Base-by-base conservation (phyloP, 345 rosid genomes). In the Hibiscus tridactylites region DNA sequence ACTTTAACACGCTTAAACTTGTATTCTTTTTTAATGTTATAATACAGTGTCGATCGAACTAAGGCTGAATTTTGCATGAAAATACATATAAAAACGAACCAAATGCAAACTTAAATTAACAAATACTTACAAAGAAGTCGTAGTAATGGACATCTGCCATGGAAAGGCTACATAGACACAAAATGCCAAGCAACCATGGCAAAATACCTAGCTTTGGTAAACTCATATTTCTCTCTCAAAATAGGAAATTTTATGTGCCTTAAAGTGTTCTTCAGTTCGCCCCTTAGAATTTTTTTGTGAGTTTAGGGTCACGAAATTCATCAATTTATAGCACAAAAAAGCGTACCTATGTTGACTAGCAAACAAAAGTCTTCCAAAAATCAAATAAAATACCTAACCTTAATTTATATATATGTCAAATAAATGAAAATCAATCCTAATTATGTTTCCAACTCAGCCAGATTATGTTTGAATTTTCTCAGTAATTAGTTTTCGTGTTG, bases 61-160 rank as follows among this genome's bases (percentile, higher is more conserved):
- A 9, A 37, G 1, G 3, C 9, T 37, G 9, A 42, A 42, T 9
- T 9, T 9, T 2, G 11, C 46, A 9, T 8, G 11, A 1, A 42
- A 42, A 8, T 42, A 9, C 11, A 42, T 42, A 1, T 42, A 9
- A 42, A 42, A 42, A 8, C 9, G 46, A 42, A 42, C 3, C 3
- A 19, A 24, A 57, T 29, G 46, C 10, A 31, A 12, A 62, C 24
- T 35, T 35, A 60, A 28, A 10, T 58, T 11, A 33, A 17, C 53
- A 4, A 42, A 6, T 16, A 44, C 70, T 65, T 65, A 50, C 59
- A 16, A 68, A 26, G 44, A 68, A 68, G 16, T 68, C 71, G 29
- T 68, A 68, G 44, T 50, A 16, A 50, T 52, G 71, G 26, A 28
- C 59, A 28, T 52, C 71, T 28, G 71, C 71, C 60, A 10, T 68